These are phyloP conservation scores for Cunninghamia lanceolata DNA, from an alignment of 75 land plant species.

Conservation along the genomic window DNA sequence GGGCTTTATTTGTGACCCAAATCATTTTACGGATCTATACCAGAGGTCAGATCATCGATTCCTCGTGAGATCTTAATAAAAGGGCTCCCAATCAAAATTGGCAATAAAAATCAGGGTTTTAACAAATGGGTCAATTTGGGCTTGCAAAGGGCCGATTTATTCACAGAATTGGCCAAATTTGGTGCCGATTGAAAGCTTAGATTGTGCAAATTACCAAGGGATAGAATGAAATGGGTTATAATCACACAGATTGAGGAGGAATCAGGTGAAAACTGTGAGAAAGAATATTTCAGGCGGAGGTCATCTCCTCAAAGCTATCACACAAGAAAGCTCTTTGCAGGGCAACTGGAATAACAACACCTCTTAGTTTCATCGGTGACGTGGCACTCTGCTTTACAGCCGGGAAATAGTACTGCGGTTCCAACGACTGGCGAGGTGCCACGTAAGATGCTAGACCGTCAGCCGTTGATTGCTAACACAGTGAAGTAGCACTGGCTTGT, in stretches of 20 bases:
- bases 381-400: neutral
- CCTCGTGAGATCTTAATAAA: neutral
- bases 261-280: neutral
- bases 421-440: neutral
- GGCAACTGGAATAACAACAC: slow-evolving; percentile 3
- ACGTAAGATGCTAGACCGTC: neutral
- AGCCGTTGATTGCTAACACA: neutral
- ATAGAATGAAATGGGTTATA: neutral
- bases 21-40: neutral
- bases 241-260: neutral
- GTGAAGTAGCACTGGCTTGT: neutral
- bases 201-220: neutral
- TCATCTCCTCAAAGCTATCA: neutral
- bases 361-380: neutral
- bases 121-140: neutral
- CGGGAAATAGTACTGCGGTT: neutral
- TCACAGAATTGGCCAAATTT: neutral
- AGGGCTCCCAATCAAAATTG: neutral
- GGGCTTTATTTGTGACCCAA: neutral
- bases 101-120: neutral
- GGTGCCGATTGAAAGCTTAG: neutral
- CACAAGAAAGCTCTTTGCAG: neutral
- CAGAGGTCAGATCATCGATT: slow-evolving; percentile 1
- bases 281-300: neutral
- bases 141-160: neutral